These are phyloP conservation scores for Amanita inopinata DNA, from an alignment of 768 basidiomycete species.

Conservation along the genomic window DNA sequence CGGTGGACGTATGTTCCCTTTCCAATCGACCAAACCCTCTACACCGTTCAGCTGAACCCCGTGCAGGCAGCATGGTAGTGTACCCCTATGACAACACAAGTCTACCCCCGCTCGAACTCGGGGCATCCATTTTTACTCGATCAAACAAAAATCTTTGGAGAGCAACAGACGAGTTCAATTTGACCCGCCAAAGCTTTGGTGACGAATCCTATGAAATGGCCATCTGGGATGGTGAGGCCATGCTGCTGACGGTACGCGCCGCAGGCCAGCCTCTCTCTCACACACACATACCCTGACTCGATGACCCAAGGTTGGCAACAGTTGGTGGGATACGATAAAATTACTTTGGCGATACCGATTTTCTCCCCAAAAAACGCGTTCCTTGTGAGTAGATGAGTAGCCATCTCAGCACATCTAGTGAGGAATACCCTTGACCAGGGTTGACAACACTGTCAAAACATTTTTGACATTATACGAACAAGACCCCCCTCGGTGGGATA, in stretches of 20 bases:
- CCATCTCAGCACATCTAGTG: neutral
- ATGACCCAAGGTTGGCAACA: constrained; percentile 35
- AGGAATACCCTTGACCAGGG: constrained; percentile 28
- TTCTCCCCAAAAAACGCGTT: constrained; percentile 47
- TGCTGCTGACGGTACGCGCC: constrained; percentile 47
- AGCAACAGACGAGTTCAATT: constrained; percentile 73
- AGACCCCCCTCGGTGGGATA: constrained; percentile 50
- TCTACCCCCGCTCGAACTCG: constrained; percentile 66
- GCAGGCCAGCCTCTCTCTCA: neutral
- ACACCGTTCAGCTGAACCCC: neutral
- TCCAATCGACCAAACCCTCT: neutral
- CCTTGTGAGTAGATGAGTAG: constrained; percentile 30
- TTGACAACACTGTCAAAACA: constrained; percentile 39
- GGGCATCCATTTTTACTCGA: constrained; percentile 80
- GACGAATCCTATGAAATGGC: constrained; percentile 39
- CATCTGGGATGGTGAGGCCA: constrained; percentile 76
- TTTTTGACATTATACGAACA: constrained; percentile 49
- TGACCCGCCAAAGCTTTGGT: constrained; percentile 41
- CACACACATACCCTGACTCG: constrained; percentile 5
- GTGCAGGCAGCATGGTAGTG: constrained; percentile 65
- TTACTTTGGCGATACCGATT: constrained; percentile 72
- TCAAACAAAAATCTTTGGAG: constrained; percentile 63
- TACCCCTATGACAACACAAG: constrained; percentile 57
- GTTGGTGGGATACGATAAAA: constrained; percentile 70
- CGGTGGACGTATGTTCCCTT: constrained; percentile 66